A percentile compares a stretch with the other conserved stretches of the same genome.
Conservation (phyloP, 1,284 basidiomycete genomes). For the Melampsora allii-populina region DNA sequence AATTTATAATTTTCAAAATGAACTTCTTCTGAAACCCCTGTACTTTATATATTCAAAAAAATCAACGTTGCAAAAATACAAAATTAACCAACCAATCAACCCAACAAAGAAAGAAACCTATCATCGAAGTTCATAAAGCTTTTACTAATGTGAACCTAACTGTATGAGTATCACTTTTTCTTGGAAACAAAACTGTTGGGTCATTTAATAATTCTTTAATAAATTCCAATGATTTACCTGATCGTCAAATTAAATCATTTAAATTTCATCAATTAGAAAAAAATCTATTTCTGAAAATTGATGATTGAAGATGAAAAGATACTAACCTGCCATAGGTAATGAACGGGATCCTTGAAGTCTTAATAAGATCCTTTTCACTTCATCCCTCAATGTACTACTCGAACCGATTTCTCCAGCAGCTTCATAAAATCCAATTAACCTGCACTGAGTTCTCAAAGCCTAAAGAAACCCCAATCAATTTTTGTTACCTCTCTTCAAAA, state of each 20-base stretch:
- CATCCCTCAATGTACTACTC: background rate
- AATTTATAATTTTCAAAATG: too few species aligned
- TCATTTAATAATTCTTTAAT: background rate
- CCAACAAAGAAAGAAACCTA: background rate
- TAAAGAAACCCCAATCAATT: background rate
- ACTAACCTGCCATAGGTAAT: slow-evolving; percentile 39
- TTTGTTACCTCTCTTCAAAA: background rate
- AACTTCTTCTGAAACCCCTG: too few species aligned
- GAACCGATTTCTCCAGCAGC: background rate
- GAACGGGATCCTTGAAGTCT: slow-evolving; percentile 16
- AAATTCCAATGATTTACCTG: background rate
- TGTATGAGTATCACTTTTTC: background rate
- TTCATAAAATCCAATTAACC: slow-evolving; percentile 29
- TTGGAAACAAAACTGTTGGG: background rate
- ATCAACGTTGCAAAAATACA: too few species aligned
- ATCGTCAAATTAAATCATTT: background rate
- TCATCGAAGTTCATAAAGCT: background rate
- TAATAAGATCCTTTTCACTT: slow-evolving; percentile 19
- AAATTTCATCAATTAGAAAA: background rate
- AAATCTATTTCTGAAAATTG: background rate
- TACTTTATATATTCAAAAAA: too few species aligned
- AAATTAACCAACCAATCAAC: background rate
- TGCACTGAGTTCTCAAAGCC: slow-evolving; percentile 38
- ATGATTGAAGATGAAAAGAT: background rate
- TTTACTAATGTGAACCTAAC: background rate